Conservation (phyloP, 2,329 filamentous ascomycete genomes). For the Paecilomyces dactylethromorphus region DNA sequence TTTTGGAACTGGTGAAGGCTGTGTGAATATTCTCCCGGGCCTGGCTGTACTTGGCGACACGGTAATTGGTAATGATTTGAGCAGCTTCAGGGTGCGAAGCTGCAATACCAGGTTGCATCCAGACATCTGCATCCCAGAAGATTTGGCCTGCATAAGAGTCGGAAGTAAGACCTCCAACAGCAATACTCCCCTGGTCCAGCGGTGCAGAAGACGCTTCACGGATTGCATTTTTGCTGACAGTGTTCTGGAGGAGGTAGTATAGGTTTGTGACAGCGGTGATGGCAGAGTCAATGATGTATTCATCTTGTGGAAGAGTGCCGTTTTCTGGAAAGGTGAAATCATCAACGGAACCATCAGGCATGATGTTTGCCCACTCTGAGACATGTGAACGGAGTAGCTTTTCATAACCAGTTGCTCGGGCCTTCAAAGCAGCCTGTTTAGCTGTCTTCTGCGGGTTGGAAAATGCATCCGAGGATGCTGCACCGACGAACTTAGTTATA, state of each 20-base stretch:
- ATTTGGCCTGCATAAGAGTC: constrained; percentile 61
- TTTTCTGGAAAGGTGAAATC: constrained; percentile 52
- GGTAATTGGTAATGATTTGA: constrained; percentile 59
- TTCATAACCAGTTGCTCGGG: constrained; percentile 49
- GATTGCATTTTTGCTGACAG: constrained; percentile 48
- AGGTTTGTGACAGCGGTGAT: constrained; percentile 43
- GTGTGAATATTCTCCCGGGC: constrained; percentile 54
- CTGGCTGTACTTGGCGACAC: constrained; percentile 52
- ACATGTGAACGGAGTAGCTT: constrained; percentile 50
- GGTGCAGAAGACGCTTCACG: constrained; percentile 41
- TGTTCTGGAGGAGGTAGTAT: constrained; percentile 45
- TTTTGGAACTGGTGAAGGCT: constrained; percentile 53
- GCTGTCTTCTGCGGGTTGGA: constrained; percentile 50
- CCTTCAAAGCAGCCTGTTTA: constrained; percentile 47
- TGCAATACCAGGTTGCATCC: constrained; percentile 63
- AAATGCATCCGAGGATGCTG: constrained; percentile 64
- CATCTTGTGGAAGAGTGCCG: constrained; percentile 52
- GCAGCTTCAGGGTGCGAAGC: constrained; percentile 57
- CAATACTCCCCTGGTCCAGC: constrained; percentile 57
- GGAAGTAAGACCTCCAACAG: constrained; percentile 61
- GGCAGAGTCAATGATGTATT: constrained; percentile 48
- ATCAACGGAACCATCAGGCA: constrained; percentile 58
- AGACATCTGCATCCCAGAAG: constrained; percentile 63
- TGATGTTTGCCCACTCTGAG: constrained; percentile 55
- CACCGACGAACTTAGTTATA: constrained; percentile 62